These are phyloP conservation scores for Tylopilus cervinicoccineus DNA, from an alignment of 768 basidiomycete genomes.

Conservation along the genomic window DNA sequence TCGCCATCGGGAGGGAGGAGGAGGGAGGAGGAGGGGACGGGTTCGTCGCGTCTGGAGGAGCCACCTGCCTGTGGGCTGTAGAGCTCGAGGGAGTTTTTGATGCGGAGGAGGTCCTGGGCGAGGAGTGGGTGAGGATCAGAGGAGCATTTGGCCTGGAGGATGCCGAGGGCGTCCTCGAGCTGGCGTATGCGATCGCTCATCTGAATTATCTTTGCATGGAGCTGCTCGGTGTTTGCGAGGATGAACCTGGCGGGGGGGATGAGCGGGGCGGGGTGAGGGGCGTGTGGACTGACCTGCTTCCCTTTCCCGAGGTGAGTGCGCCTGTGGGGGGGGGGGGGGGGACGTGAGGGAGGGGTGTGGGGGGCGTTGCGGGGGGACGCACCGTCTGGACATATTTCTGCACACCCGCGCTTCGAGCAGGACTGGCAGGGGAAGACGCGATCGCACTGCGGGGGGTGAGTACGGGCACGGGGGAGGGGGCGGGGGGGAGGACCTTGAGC, in stretches of 20 bases:
- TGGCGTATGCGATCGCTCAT: slow-evolving; percentile 61
- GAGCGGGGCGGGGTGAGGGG: slow-evolving; percentile 4
- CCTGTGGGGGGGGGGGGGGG: slow-evolving; percentile 32
- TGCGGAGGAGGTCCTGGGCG: slow-evolving; percentile 51
- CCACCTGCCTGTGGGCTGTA: slow-evolving; percentile 37
- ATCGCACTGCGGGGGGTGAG: slow-evolving; percentile 44
- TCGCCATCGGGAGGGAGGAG: neutral
- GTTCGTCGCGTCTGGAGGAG: slow-evolving; percentile 1
- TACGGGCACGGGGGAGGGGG: neutral
- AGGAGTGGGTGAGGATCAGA: slow-evolving; percentile 52
- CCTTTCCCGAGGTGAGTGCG: slow-evolving; percentile 57
- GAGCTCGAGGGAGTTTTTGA: slow-evolving; percentile 67
- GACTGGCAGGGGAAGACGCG: slow-evolving; percentile 65
- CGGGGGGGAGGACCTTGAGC: slow-evolving; percentile 42
- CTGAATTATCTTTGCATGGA: slow-evolving; percentile 59
- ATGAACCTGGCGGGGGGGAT: slow-evolving; percentile 46
- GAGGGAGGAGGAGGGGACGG: slow-evolving; percentile 13
- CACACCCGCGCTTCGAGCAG: slow-evolving; percentile 63
- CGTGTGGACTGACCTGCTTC: slow-evolving; percentile 47
- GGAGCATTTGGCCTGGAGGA: slow-evolving; percentile 39
- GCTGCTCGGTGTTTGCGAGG: slow-evolving; percentile 62
- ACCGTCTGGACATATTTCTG: slow-evolving; percentile 61
- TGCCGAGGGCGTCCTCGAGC: slow-evolving; percentile 56
- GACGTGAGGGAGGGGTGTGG: neutral
- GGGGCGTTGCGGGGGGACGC: neutral